Conservation (phyloP, 2,329 filamentous ascomycete species). For the Paracamarosporium sp. region DNA sequence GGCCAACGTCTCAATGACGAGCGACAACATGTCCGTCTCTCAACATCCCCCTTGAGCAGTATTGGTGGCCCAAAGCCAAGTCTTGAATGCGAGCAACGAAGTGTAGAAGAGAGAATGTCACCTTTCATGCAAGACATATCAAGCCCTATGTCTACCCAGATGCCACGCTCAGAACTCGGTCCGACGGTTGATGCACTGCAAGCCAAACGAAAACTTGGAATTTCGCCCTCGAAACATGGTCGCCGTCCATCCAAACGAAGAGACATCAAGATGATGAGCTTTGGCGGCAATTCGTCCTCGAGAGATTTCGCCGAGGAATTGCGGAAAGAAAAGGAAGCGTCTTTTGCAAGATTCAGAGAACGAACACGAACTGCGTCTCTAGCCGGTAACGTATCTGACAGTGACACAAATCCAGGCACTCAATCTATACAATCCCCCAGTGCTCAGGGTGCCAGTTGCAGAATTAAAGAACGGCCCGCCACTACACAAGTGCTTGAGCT, state of each 20-base stretch:
- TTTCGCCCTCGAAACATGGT: slow-evolving; percentile 24
- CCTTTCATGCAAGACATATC: too few relatives aligned
- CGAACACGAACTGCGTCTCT: slow-evolving; percentile 8
- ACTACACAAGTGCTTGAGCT: neutral
- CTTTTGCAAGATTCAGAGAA: slow-evolving; percentile 19
- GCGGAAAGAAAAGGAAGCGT: slow-evolving; percentile 19
- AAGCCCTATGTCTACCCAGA: neutral
- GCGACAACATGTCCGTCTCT: neutral
- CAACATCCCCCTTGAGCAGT: neutral
- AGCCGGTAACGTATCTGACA: neutral
- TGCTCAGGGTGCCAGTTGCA: neutral
- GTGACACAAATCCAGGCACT: neutral
- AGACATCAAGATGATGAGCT: slow-evolving; percentile 29
- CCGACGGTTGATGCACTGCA: neutral
- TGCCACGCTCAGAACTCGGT: neutral
- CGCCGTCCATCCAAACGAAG: slow-evolving; percentile 28
- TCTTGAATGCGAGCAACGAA: neutral
- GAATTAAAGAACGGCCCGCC: neutral
- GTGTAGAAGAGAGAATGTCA: neutral
- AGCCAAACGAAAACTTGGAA: slow-evolving; percentile 30
- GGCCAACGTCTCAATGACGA: neutral
- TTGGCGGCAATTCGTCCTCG: slow-evolving; percentile 11
- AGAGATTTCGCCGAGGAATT: slow-evolving; percentile 11
- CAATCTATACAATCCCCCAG: neutral
- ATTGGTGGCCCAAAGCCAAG: neutral